Conservation (phyloP, 495 filamentous ascomycete species). For the Aspergillus diversus region DNA sequence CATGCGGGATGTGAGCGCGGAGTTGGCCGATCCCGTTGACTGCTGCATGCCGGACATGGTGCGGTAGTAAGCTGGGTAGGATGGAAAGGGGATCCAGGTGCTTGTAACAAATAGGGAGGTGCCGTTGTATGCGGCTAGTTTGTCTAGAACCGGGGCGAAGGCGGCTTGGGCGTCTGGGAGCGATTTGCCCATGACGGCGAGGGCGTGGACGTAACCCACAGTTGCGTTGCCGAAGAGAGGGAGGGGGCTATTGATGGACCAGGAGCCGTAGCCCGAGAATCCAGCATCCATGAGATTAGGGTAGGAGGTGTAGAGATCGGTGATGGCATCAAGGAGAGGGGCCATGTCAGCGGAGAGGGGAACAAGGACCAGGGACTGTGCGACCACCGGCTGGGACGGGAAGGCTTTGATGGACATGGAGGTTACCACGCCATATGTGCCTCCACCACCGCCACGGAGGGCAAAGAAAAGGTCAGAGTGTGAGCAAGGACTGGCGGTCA, state of each 20-base stretch:
- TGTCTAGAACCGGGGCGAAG: slow-evolving; percentile 28
- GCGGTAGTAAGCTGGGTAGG: slow-evolving; percentile 39
- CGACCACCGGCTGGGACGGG: slow-evolving; percentile 29
- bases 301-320: slow-evolving; percentile 22
- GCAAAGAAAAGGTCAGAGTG: slow-evolving; percentile 64
- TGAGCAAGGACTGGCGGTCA: slow-evolving; percentile 49
- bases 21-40: slow-evolving; percentile 25
- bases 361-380: slow-evolving; percentile 23
- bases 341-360: slow-evolving; percentile 20
- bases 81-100: slow-evolving; percentile 35
- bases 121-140: slow-evolving; percentile 24
- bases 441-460: slow-evolving; percentile 49
- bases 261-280: slow-evolving; percentile 44
- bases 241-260: slow-evolving; percentile 32
- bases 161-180: slow-evolving; percentile 24
- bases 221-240: slow-evolving; percentile 30
- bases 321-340: slow-evolving; percentile 21
- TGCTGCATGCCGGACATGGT: slow-evolving; percentile 35
- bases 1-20: slow-evolving; percentile 40
- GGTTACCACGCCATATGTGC: slow-evolving; percentile 53
- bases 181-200: slow-evolving; percentile 34
- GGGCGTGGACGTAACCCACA: slow-evolving; percentile 37
- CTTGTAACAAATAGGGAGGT: neutral
- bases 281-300: slow-evolving; percentile 28
- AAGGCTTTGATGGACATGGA: slow-evolving; percentile 47